Base-by-base conservation (phyloP, 2,329 filamentous ascomycete genomes). In the Pseudopithomyces chartarum region DNA sequence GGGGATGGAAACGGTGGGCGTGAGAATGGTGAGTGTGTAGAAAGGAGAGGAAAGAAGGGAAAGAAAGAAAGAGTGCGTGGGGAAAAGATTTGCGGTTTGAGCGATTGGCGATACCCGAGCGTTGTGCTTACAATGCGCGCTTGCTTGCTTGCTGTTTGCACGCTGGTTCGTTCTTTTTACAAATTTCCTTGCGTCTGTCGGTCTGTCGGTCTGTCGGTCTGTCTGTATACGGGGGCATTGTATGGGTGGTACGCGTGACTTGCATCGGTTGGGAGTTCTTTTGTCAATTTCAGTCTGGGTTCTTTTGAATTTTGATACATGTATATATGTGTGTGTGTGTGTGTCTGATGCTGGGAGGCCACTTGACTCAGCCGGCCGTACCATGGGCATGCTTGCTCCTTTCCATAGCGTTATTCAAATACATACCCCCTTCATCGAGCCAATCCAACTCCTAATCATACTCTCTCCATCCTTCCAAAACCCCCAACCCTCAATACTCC, bases 41-140 rank as follows among this genome's bases (percentile, higher is more conserved):
- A 6, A 17, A 20, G 33, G 10, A 11, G 17, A 47, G 29, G 10
- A 34, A 23, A 17, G 33, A n/a, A 15, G n/a, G 20, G 23, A 8
- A 15, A 1, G 3, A n/a, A 15, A 15, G 23, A n/a, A n/a, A n/a
- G n/a, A n/a, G 13, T 15, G 26, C 2, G 43, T n/a, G 10, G n/a
- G 39, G 19, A 11, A 23, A 20, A n/a, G 19, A 11, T 32, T 45
- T 44, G 19, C 22, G 22, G 20, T 44, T 44, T 44, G 20, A 40
- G 19, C 23, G 23, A 32, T 29, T 33, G 44, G 44, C 44, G 29
- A 47, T 47, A 47, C 44, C 44, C 44, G 44, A 48, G 19, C 45
- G 11, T 36, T 48, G 19, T 48, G 29, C 11, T 17, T n/a, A 40
- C 38, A 19, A 17, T n/a, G 38, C 38, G 38, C 38, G 38, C 38